Evolutionary conservation across 2,329 filamentous ascomycete species (phyloP), one percentile per base, ranked within the genome.

Genomic region (Chaetomium sp.): DNA sequence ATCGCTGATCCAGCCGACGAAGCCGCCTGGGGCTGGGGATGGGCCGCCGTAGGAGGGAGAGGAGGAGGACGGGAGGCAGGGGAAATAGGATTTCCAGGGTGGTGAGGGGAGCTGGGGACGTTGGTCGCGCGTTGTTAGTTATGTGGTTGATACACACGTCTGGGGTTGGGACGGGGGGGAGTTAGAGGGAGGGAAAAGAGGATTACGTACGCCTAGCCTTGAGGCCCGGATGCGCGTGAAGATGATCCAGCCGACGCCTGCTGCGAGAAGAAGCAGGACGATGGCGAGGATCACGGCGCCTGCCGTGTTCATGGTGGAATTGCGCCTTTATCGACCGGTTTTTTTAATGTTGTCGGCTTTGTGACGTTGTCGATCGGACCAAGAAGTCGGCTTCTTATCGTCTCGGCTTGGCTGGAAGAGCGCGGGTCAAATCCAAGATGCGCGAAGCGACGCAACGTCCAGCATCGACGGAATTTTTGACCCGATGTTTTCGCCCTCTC

Each of bases 211-310:
- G 32, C 89, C 89, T 54, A 91, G 79, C 67, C 83, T 82, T 59
- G 84, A 79, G 50, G 89, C 88, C 65, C 86, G 86, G 64, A 86
- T 76, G 66, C 89, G 86, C 35, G 85, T 84, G 67, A 85, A 91
- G 66, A 84, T 71, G 58, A 90, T 74, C 84, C 86, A 92, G 66
- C 79, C 84, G 54, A 79, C 71, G 55, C 74, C 83, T 33, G 72
- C 81, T 54, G 76, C 70, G 54, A 86, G 58, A 53, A 82, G 67
- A 65, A 88, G 69, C 63, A 90, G 73, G 62, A 89, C 65, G 66
- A 92, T 70, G 66, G 89, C 79, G 68, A 95, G 84, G 69, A 91
- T 79, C 73, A 91, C 83, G 60, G 86, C 80, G 67, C 85, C 84
- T 62, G 79, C 76, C 50, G 80, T 73, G 61, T 78, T 78, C 79